Conservation (phyloP, 1,284 basidiomycete species). For the Coriolopsis trogii region DNA sequence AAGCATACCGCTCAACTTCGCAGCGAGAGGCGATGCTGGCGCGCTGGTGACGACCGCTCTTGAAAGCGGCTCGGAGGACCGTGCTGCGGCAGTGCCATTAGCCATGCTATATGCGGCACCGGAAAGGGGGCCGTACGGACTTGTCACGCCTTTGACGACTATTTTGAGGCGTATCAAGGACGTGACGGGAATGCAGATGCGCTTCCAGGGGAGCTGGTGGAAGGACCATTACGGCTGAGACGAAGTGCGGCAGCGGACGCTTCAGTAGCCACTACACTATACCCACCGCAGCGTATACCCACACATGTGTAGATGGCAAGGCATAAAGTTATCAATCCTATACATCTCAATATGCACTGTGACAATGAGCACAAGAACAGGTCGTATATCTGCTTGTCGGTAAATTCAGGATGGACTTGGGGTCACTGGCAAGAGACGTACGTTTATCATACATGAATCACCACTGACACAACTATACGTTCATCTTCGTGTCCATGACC, state of each 20-base stretch:
- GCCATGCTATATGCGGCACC: constrained; percentile 22
- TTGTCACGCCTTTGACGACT: constrained; percentile 24
- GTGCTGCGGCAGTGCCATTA: constrained; percentile 9
- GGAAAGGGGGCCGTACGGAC: constrained; percentile 24
- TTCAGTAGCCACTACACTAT: no score
- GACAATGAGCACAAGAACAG: no score
- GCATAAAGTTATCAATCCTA: no score
- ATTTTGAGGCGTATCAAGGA: constrained; percentile 21
- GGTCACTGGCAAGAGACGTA: no score
- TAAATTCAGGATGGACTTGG: no score
- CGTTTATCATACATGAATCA: neutral
- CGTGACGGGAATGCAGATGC: constrained; percentile 23
- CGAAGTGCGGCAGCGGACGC: no score
- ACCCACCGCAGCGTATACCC: neutral
- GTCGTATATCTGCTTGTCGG: no score
- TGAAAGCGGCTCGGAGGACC: constrained; percentile 5
- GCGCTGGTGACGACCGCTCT: constrained; percentile 15
- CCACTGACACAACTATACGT: neutral
- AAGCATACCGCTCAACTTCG: constrained; percentile 14
- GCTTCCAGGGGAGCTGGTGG: constrained; percentile 23
- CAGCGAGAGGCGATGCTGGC: constrained; percentile 23
- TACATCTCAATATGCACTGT: no score
- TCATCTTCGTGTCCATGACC: neutral
- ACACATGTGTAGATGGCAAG: neutral
- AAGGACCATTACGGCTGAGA: constrained; percentile 7